phyloP scores from a whole-genome alignment of 148 eudicot species.

The Drosera capensis region DNA sequence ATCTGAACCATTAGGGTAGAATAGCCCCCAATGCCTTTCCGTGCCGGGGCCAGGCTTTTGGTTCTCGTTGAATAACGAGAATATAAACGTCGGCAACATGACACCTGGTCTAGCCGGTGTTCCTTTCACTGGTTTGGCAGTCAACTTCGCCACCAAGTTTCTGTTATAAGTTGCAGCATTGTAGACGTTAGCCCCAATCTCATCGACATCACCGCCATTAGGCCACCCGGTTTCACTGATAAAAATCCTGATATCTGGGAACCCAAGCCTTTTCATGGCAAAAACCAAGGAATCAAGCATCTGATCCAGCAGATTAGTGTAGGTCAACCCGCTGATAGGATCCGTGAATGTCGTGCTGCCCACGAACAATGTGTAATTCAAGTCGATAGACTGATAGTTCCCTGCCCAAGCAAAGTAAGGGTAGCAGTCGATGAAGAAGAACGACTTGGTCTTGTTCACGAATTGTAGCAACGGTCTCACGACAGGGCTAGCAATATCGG shows the following conservation, averaged over 20 bases:
- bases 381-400: constrained; percentile 31
- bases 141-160: constrained; percentile 41
- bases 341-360: constrained; percentile 30
- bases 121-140: constrained; percentile 49
- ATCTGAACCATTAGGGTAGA: constrained; percentile 45
- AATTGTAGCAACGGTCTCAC: constrained; percentile 57
- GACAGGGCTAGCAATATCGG: constrained; percentile 31
- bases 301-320: constrained; percentile 66
- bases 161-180: constrained; percentile 83
- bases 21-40: constrained; percentile 73
- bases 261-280: constrained; percentile 58
- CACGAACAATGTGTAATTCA: constrained; percentile 50
- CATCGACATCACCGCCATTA: constrained; percentile 57
- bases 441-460: constrained; percentile 63
- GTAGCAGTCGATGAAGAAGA: constrained; percentile 64
- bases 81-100: constrained; percentile 47
- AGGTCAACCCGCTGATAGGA: constrained; percentile 38
- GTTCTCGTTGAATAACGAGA: constrained; percentile 74
- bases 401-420: constrained; percentile 65
- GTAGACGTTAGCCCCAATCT: constrained; percentile 59
- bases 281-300: constrained; percentile 59
- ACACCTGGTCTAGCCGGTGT: constrained; percentile 73
- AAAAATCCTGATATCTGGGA: constrained; percentile 42
- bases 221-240: constrained; percentile 95
- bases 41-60: constrained; percentile 66